These are phyloP conservation scores for Castanea crenata DNA, from an alignment of 306 rosid genomes.

Conservation along the genomic window DNA sequence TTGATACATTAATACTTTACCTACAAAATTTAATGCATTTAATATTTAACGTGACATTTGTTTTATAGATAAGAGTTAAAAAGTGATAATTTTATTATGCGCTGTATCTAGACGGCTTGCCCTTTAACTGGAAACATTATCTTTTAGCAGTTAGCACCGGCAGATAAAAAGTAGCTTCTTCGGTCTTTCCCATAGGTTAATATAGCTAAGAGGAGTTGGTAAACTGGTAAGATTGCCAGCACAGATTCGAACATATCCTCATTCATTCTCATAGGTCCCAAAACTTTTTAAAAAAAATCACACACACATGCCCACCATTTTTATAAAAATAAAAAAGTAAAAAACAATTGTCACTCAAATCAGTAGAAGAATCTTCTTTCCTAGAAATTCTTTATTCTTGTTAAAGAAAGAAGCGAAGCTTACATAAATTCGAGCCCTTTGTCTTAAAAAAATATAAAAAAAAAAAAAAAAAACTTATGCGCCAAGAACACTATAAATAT, in stretches of 20 bases:
- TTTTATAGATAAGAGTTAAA: no score
- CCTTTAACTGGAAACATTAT: no score
- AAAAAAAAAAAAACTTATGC: neutral
- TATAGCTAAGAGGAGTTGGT: no score
- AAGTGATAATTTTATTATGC: no score
- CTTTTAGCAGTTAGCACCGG: no score
- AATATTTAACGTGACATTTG: no score
- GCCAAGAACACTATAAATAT: neutral
- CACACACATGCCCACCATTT: neutral
- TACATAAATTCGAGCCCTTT: neutral
- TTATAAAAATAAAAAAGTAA: neutral
- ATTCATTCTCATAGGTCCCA: neutral
- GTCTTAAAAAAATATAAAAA: neutral
- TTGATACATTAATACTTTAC: no score
- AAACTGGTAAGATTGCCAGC: neutral
- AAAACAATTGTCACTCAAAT: neutral
- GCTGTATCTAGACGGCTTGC: no score
- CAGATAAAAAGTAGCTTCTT: no score
- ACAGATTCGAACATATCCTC: neutral
- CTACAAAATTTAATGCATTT: no score
- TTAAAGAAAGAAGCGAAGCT: neutral
- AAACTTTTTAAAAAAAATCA: neutral
- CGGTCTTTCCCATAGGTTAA: no score
- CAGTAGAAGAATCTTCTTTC: slow-evolving; percentile 5
- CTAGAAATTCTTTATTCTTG: neutral